Percentiles rank a stretch among this genome's conserved stretches.
Conservation (phyloP, 805 yeast species). For the Candida awuae region DNA sequence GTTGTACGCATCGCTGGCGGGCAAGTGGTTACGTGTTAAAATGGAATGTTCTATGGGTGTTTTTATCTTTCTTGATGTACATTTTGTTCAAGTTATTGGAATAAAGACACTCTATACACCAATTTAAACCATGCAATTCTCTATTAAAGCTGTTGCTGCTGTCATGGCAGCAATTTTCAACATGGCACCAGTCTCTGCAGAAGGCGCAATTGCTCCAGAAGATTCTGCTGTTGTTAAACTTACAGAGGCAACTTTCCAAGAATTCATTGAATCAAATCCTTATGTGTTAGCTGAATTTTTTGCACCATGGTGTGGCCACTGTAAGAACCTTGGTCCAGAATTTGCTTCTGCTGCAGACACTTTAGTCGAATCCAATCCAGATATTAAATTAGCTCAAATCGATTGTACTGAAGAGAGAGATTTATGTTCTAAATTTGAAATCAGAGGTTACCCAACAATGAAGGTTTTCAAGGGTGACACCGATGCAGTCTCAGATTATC, state of each 20-base stretch:
- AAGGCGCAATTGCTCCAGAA: constrained; percentile 64
- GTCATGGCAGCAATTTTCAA: constrained; percentile 32
- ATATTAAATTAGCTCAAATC: constrained; percentile 70
- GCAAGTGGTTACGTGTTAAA: neutral
- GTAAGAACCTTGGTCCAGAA: constrained; percentile 82
- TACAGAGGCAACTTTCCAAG: constrained; percentile 54
- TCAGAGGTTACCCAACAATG: constrained; percentile 80
- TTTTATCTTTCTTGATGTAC: no score
- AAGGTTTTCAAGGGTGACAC: constrained; percentile 59
- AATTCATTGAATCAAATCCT: constrained; percentile 62
- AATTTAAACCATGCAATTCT: constrained; percentile 28
- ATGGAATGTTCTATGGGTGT: no score
- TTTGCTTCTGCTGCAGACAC: constrained; percentile 63
- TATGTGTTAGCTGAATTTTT: constrained; percentile 80
- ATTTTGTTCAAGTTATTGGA: no score
- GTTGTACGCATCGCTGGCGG: neutral
- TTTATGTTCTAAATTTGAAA: constrained; percentile 57
- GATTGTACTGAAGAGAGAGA: constrained; percentile 77
- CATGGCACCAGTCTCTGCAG: constrained; percentile 23
- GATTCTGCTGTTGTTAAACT: constrained; percentile 85
- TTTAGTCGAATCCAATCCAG: constrained; percentile 40
- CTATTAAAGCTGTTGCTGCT: constrained; percentile 32
- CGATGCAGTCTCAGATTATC: constrained; percentile 51
- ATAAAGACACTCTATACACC: neutral
- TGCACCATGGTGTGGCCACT: constrained; percentile 98